Evolutionary conservation across 1,139 yeast species (phyloP).

Genomic region (Nadsonia starkeyi-henricii): DNA sequence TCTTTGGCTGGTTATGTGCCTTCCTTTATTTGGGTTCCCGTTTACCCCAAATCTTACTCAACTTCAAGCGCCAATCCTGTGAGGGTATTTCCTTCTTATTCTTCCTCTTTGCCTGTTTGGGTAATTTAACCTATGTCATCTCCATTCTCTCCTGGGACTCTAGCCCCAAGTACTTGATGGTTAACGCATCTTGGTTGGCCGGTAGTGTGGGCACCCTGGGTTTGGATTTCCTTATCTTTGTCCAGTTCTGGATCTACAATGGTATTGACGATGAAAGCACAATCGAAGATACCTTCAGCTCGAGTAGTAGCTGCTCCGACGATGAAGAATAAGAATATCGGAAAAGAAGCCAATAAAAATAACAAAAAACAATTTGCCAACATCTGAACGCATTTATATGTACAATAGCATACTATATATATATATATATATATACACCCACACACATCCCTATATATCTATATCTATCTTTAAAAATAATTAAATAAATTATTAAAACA

Average conservation of each 20-base stretch:
- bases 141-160: constrained; percentile 62
- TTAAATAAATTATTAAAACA: no score
- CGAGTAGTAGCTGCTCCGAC: neutral
- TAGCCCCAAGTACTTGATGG: constrained; percentile 52
- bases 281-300: neutral
- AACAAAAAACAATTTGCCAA: no score
- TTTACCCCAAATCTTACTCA: constrained; percentile 74
- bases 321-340: neutral
- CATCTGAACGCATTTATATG: no score
- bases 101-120: constrained; percentile 84
- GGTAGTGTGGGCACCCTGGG: constrained; percentile 82
- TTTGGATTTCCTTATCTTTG: constrained; percentile 67
- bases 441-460: no score
- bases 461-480: no score
- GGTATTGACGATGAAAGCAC: neutral
- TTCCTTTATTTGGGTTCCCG: constrained; percentile 73
- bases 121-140: constrained; percentile 77
- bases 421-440: no score
- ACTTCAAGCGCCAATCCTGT: constrained; percentile 72
- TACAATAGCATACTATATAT: no score
- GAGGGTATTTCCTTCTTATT: constrained; percentile 89
- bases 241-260: constrained; percentile 66
- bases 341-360: no score
- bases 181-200: constrained; percentile 83
- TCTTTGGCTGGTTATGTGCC: constrained; percentile 89